Conservation (phyloP, 2,329 filamentous ascomycete genomes). For the Tothia fuscella region DNA sequence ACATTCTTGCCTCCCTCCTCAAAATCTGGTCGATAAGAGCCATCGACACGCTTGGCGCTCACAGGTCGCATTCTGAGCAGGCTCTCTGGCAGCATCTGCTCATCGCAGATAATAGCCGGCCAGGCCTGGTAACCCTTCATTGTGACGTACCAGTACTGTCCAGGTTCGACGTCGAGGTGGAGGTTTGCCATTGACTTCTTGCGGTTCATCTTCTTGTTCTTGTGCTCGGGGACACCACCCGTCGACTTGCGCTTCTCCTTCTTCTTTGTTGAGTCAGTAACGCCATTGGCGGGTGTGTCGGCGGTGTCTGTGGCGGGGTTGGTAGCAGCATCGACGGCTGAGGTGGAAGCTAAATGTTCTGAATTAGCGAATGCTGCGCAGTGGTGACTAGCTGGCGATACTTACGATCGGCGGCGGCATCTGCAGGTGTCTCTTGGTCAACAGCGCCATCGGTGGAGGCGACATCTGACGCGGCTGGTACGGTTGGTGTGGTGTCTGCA, state of each 20-base stretch:
- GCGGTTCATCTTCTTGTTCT: constrained; percentile 70
- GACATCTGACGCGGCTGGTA: too few species aligned
- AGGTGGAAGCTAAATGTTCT: too few species aligned
- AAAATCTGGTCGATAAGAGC: constrained; percentile 77
- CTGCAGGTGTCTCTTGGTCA: too few species aligned
- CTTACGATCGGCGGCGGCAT: too few species aligned
- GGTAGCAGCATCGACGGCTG: too few species aligned
- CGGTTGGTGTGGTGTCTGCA: too few species aligned
- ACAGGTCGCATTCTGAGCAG: constrained; percentile 72
- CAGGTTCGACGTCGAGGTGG: constrained; percentile 67
- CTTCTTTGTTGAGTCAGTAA: constrained; percentile 28
- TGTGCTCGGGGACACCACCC: constrained; percentile 51
- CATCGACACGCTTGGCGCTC: constrained; percentile 69
- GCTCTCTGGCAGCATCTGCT: constrained; percentile 77
- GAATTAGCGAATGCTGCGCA: too few species aligned
- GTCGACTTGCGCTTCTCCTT: constrained; percentile 58
- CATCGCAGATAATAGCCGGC: constrained; percentile 89
- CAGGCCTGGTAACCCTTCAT: constrained; percentile 91
- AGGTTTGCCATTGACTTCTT: constrained; percentile 65
- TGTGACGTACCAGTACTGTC: constrained; percentile 83
- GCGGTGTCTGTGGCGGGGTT: too few species aligned
- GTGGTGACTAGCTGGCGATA: too few species aligned
- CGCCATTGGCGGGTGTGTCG: constrained; percentile 7
- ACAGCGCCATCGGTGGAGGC: too few species aligned
- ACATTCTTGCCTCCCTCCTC: constrained; percentile 77